Evolutionary conservation across 495 filamentous ascomycete genomes (phyloP), one percentile per base, ranked within the genome.

Genomic region (Penicillium paradoxum): DNA sequence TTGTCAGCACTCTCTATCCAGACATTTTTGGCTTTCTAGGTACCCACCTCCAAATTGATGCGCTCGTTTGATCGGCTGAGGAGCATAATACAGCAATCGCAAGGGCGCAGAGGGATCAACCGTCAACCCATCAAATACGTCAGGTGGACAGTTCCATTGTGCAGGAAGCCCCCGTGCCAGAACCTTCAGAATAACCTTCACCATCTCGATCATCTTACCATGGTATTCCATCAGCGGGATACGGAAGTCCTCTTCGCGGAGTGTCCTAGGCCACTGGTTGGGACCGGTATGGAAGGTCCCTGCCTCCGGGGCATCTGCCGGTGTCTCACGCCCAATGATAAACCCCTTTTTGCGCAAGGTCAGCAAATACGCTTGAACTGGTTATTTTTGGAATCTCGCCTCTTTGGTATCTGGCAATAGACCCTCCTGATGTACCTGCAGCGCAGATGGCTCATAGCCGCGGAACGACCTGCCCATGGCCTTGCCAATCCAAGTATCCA

Each of bases 261-360:
- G 63, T 14, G 41, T 15, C 25, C 66, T 56, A 0, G 72, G 72
- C 71, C 72, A 76, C 25, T 72, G 54, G 44, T 74, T 75, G n/a
- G 73, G 73, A 3, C 68, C 65, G n/a, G 51, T 58, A 18, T 45
- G 42, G 45, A 54, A 50, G 5, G 47, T 55, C 21, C 56, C 46
- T 5, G 19, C 36, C 22, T 66, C 51, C 11, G 63, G 63, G 44
- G 71, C 59, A 9, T 59, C 50, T 7, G 39, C 30, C 3, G 67
- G 60, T 2, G 73, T 59, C 44, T 78, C 66, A 15, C 58, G 55
- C 14, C 73, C 63, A 38, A 78, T 38, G 47, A 49, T 47, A 33
- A 48, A 54, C 10, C 38, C 34, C 34, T 38, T 2, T 38, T 18
- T 9, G 9, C 34, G 18, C 1, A 7, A 2, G 1, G 9, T 38